Evolutionary conservation across 2,329 filamentous ascomycete species (phyloP).

Genomic region (Calonectria henricotiae): DNA sequence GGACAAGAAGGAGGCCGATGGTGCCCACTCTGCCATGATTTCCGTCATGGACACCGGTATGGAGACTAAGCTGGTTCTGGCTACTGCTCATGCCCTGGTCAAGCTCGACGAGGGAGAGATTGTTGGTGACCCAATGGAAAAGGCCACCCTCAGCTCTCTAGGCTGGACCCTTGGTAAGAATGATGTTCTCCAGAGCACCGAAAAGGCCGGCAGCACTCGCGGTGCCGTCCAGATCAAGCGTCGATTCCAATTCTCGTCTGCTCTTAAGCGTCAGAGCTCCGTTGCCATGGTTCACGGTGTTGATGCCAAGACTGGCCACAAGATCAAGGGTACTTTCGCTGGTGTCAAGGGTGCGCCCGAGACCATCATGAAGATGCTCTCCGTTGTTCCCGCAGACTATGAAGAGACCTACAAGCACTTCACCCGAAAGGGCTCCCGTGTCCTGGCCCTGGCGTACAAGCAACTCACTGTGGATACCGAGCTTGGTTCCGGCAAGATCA

Average conservation of each 20-base stretch:
- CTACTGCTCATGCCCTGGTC: conserved; percentile 94
- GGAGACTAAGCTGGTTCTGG: conserved; percentile 92
- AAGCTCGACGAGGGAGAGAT: conserved; percentile 97
- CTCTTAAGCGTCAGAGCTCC: conserved; percentile 95
- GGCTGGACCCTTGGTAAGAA: conserved; percentile 95
- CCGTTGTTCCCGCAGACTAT: conserved; percentile 86
- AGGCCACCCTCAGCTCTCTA: conserved; percentile 90
- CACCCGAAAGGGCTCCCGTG: conserved; percentile 94
- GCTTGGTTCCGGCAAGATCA: conserved; percentile 87
- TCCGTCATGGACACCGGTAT: conserved; percentile 80
- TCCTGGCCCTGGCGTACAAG: conserved; percentile 95
- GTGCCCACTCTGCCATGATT: conserved; percentile 85
- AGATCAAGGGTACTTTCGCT: conserved; percentile 88
- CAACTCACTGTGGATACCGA: conserved; percentile 87
- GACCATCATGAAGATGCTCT: conserved; percentile 95
- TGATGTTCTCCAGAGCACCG: conserved; percentile 81
- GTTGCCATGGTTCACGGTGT: conserved; percentile 85
- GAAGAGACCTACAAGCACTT: conserved; percentile 99
- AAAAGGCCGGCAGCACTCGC: conserved; percentile 57
- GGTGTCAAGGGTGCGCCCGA: conserved; percentile 98
- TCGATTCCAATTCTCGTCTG: conserved; percentile 98
- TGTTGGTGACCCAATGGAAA: conserved; percentile 99
- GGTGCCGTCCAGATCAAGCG: conserved; percentile 95
- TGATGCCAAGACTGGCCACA: conserved; percentile 82
- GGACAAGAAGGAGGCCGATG: conserved; percentile 80